phyloP scores from a whole-genome alignment of 306 rosid species.

The Hippophae tibetana region DNA sequence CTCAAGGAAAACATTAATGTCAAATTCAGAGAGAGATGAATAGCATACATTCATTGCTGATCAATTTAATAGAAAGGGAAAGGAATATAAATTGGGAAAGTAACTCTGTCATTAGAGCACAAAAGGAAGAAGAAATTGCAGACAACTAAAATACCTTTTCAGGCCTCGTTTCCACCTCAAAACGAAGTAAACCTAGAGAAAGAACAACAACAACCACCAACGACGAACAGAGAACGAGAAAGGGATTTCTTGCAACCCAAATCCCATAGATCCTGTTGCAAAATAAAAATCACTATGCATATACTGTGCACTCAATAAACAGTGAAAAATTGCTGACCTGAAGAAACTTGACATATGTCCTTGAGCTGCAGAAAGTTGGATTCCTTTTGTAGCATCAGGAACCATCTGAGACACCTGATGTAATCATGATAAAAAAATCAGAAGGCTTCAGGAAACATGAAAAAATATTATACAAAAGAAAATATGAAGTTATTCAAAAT shows the following conservation, averaged over 20 bases:
- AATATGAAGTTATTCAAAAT: background rate
- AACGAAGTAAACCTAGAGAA: conserved; percentile 62
- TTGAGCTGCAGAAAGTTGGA: conserved; percentile 58
- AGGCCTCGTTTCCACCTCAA: conserved; percentile 84
- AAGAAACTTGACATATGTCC: conserved; percentile 62
- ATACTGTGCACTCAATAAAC: conserved; percentile 4
- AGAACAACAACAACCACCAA: conserved; percentile 66
- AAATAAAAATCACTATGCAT: conserved; percentile 5
- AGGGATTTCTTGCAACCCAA: conserved; percentile 79
- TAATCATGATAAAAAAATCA: conserved; percentile 15
- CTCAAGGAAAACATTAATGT: too few species aligned
- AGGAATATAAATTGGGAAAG: too few species aligned
- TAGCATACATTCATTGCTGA: too few species aligned
- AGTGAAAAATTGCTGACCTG: conserved; percentile 48
- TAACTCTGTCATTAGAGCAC: too few species aligned
- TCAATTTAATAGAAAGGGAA: too few species aligned
- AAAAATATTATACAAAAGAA: conserved; percentile 7
- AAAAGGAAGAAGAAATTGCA: too few species aligned
- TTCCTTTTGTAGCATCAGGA: conserved; percentile 28
- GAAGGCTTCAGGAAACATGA: conserved; percentile 9
- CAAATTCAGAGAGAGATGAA: too few species aligned
- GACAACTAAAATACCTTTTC: conserved; percentile 50
- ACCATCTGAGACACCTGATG: conserved; percentile 34
- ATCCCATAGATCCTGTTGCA: conserved; percentile 61
- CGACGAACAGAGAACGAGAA: conserved; percentile 62